Percentiles rank a stretch among this genome's conserved stretches.
These are phyloP conservation scores for Cornus kousa DNA, from an alignment of 148 eudicot genomes.

Conservation along the genomic window DNA sequence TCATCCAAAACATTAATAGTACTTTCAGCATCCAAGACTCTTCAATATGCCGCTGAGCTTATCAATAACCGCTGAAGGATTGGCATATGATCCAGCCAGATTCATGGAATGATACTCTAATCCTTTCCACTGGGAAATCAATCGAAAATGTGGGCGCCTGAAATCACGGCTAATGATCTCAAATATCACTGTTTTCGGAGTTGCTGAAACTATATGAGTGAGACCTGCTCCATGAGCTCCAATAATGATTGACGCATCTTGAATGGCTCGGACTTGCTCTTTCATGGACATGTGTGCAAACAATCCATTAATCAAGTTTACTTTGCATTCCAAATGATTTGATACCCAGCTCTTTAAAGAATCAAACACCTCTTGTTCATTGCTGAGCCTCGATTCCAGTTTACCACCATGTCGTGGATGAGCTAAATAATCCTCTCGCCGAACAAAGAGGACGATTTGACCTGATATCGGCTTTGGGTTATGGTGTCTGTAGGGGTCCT, in stretches of 20 bases:
- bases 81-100: slow-evolving; percentile 60
- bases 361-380: slow-evolving; percentile 84
- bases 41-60: slow-evolving; percentile 53
- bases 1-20: not conserved
- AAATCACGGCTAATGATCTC: slow-evolving; percentile 82
- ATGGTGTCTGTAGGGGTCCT: too few relatives aligned
- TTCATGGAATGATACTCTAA: slow-evolving; percentile 75
- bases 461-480: slow-evolving; percentile 41
- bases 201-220: slow-evolving; percentile 86
- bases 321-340: slow-evolving; percentile 42
- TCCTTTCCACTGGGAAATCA: slow-evolving; percentile 89
- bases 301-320: slow-evolving; percentile 74
- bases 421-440: slow-evolving; percentile 92
- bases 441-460: slow-evolving; percentile 71
- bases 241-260: slow-evolving; percentile 84
- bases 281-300: slow-evolving; percentile 95
- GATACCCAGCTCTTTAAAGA: slow-evolving; percentile 62
- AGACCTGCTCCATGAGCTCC: slow-evolving; percentile 99
- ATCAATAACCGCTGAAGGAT: slow-evolving; percentile 57
- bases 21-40: slow-evolving; percentile 60
- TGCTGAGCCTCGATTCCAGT: slow-evolving; percentile 78
- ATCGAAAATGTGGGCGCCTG: slow-evolving; percentile 79
- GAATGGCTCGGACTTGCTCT: slow-evolving; percentile 85
- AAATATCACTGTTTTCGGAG: slow-evolving; percentile 60
- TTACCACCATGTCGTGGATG: slow-evolving; percentile 96